These are phyloP conservation scores for Hibiscus mutabilis DNA, from an alignment of 345 rosid species.

Conservation along the genomic window DNA sequence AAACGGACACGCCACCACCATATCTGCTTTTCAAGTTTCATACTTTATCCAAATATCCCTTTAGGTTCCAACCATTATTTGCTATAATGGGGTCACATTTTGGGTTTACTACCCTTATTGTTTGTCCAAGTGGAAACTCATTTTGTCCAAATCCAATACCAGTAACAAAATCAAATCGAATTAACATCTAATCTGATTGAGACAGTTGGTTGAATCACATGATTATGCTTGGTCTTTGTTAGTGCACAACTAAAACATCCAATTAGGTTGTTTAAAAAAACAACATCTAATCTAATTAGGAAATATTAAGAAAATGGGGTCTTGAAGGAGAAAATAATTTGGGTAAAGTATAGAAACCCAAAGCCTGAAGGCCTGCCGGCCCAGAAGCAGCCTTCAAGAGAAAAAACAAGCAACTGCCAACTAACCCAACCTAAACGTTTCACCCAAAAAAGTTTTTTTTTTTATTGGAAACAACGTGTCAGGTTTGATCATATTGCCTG, in stretches of 20 bases:
- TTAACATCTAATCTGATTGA: background rate
- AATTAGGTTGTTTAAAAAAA: no score
- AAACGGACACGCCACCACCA: slow-evolving; percentile 8
- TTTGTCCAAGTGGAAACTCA: no score
- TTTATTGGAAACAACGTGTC: background rate
- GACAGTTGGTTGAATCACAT: background rate
- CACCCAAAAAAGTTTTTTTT: no score
- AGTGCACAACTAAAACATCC: background rate
- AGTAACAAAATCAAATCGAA: no score
- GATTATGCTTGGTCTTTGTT: background rate
- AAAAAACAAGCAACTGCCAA: background rate
- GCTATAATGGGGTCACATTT: background rate
- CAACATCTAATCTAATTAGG: background rate
- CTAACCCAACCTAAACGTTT: background rate
- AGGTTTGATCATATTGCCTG: background rate
- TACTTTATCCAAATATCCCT: slow-evolving; percentile 1
- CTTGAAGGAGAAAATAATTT: background rate
- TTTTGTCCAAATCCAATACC: background rate
- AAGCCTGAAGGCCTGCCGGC: background rate
- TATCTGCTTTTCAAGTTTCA: background rate
- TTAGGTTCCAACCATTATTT: background rate
- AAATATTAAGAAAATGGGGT: background rate
- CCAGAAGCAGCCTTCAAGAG: background rate
- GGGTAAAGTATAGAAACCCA: background rate
- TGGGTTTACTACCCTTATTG: background rate